Conservation (phyloP, 2,329 filamentous ascomycete genomes). For the Alternaria viburni region DNA sequence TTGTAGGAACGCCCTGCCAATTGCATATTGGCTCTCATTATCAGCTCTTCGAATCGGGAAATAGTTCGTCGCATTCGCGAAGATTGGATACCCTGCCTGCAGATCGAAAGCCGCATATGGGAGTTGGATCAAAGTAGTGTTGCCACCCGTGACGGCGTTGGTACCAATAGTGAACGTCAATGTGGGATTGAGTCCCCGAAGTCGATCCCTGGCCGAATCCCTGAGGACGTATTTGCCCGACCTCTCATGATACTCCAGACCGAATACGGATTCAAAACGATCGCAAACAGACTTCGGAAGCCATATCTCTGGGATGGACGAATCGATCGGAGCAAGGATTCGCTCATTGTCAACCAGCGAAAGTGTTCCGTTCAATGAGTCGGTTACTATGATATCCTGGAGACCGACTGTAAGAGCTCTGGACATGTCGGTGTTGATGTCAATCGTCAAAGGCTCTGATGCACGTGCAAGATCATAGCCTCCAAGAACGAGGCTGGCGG, state of each 20-base stretch:
- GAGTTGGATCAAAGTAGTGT: slow-evolving; percentile 38
- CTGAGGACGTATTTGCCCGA: background rate
- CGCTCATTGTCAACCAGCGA: background rate
- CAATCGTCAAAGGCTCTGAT: background rate
- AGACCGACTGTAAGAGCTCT: background rate
- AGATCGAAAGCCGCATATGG: slow-evolving; percentile 56
- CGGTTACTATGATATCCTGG: background rate
- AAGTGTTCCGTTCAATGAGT: background rate
- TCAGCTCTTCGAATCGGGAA: slow-evolving; percentile 67
- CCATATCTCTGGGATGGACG: background rate
- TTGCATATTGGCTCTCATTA: slow-evolving; percentile 61
- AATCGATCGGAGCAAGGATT: background rate
- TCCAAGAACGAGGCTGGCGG: background rate
- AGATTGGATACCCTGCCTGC: slow-evolving; percentile 55
- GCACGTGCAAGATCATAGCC: background rate
- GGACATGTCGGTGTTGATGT: background rate
- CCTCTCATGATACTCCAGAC: background rate
- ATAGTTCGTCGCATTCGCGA: slow-evolving; percentile 68
- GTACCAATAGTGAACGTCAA: background rate
- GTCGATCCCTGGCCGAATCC: background rate
- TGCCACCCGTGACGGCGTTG: background rate
- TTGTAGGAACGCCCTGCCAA: slow-evolving; percentile 71
- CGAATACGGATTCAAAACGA: background rate
- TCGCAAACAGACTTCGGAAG: background rate
- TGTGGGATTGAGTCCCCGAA: background rate